Conservation (phyloP, 2,329 filamentous ascomycete species). For the Botrytis fragariae region DNA sequence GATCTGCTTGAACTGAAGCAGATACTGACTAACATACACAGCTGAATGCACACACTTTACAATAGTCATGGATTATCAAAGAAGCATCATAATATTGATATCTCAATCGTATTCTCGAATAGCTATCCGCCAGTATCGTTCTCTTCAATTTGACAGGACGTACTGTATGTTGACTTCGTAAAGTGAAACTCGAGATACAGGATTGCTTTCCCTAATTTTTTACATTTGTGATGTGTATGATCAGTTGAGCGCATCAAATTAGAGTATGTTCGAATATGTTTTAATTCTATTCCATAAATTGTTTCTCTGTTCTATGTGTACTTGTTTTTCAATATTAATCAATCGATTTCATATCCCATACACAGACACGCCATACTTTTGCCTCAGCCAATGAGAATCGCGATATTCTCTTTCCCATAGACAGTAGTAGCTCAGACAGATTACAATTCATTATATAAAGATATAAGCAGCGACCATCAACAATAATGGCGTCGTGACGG, state of each 20-base stretch:
- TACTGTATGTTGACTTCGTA: neutral
- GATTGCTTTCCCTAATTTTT: neutral
- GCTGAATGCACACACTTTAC: neutral
- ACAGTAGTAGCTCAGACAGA: fast-evolving
- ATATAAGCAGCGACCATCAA: too few species aligned
- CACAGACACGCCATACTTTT: neutral
- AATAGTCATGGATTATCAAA: neutral
- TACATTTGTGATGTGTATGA: neutral
- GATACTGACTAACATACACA: neutral
- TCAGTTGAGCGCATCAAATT: neutral
- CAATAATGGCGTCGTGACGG: slow-evolving; percentile 4
- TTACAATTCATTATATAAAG: too few species aligned
- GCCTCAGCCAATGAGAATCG: neutral
- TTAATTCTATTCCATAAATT: neutral
- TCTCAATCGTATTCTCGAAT: neutral
- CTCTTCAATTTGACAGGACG: neutral
- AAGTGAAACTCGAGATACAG: neutral
- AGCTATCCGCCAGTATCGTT: neutral
- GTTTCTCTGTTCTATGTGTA: neutral
- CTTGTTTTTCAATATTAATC: neutral
- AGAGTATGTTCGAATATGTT: neutral
- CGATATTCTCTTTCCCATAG: neutral
- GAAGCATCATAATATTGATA: neutral
- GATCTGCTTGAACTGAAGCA: neutral
- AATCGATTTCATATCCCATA: neutral